phyloP scores from a whole-genome alignment of 1,284 basidiomycete genomes.

The Microbotryum lychnidis-dioicae region DNA sequence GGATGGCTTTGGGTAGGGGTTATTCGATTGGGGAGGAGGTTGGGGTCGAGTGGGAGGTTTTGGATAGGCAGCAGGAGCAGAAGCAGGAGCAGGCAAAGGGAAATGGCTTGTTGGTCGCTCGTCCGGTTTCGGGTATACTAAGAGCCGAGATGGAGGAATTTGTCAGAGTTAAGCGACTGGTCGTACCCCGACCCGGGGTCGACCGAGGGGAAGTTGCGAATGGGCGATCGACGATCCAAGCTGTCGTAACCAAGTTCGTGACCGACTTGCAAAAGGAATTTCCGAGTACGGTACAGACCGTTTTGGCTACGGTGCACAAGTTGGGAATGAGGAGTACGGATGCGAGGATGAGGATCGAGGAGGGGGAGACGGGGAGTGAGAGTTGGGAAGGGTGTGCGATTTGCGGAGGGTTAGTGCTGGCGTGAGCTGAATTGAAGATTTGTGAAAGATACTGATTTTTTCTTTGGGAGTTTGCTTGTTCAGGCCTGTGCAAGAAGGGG shows the following conservation, averaged over 20 bases:
- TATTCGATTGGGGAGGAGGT: constrained; percentile 23
- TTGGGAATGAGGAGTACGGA: constrained; percentile 20
- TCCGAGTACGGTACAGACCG: constrained; percentile 29
- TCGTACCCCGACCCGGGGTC: neutral
- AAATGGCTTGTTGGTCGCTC: constrained; percentile 6
- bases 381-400: no score
- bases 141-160: constrained; percentile 13
- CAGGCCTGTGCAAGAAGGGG: constrained; percentile 15
- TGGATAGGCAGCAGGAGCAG: no score
- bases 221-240: neutral
- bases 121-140: constrained; percentile 7
- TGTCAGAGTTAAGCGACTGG: neutral
- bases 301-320: constrained; percentile 30
- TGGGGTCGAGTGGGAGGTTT: neutral
- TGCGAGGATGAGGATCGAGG: neutral
- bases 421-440: no score
- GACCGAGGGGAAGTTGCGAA: neutral
- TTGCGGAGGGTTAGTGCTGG: no score
- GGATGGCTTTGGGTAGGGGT: constrained; percentile 20
- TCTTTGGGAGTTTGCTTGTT: neutral
- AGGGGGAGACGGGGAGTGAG: neutral
- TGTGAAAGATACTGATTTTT: no score
- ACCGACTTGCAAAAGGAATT: constrained; percentile 22
- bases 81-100: neutral
- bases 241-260: constrained; percentile 20